These are phyloP conservation scores for Pythium inflatum DNA, from an alignment of 352 stramenopile species.

Conservation along the genomic window DNA sequence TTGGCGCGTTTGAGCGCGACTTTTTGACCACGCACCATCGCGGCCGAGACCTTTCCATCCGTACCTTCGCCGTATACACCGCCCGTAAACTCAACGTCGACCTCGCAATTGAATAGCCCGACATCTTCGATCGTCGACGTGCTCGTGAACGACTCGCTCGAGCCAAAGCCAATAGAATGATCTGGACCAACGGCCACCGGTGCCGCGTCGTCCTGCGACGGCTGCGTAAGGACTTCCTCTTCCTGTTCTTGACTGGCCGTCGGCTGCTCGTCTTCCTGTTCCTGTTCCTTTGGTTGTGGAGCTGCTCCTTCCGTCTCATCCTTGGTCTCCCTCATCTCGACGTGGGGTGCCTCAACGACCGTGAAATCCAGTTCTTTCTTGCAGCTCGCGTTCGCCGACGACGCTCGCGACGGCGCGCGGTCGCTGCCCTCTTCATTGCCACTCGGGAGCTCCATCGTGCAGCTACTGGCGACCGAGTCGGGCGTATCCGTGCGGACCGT, in stretches of 20 bases:
- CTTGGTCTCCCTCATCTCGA: background rate
- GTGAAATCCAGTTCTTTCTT: constrained; percentile 34
- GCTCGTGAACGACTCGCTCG: constrained; percentile 55
- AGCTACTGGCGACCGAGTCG: constrained; percentile 1
- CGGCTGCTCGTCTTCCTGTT: background rate
- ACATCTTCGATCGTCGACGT: constrained; percentile 85
- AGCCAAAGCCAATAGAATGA: constrained; percentile 23
- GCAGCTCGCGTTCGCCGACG: constrained; percentile 10
- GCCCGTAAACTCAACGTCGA: constrained; percentile 80
- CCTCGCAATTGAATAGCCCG: constrained; percentile 82
- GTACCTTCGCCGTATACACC: constrained; percentile 86
- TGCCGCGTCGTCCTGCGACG: background rate
- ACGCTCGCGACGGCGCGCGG: constrained; percentile 1
- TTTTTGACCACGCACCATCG: constrained; percentile 79
- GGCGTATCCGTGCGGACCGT: constrained; percentile 17
- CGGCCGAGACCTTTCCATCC: constrained; percentile 77
- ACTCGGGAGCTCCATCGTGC: constrained; percentile 19
- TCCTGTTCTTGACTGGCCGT: constrained; percentile 1
- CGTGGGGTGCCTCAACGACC: background rate
- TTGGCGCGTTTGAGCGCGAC: constrained; percentile 84
- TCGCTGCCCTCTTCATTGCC: background rate
- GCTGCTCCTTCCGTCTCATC: no score
- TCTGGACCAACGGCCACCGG: no score
- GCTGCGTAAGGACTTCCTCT: background rate
- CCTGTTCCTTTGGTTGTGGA: background rate